These are phyloP conservation scores for Sarcodon aspratus DNA, from an alignment of 768 basidiomycete species.

Conservation along the genomic window DNA sequence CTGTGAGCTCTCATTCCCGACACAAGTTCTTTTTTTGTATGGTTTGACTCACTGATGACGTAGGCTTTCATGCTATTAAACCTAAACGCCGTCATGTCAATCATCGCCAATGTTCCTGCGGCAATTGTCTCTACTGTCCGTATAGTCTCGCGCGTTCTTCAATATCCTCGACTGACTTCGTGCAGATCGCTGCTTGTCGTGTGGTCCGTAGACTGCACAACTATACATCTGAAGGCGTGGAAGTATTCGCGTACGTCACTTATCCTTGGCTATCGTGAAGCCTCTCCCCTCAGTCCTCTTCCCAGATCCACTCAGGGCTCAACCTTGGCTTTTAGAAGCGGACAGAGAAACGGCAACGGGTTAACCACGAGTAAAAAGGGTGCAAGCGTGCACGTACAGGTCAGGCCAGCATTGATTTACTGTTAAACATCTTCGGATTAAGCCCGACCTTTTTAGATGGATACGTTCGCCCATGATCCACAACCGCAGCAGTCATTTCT, in stretches of 20 bases:
- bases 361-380: constrained; percentile 22
- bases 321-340: constrained; percentile 47
- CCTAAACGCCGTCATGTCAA: constrained; percentile 62
- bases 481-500: constrained; percentile 29
- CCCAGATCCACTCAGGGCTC: constrained; percentile 35
- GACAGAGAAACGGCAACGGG: constrained; percentile 12
- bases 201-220: constrained; percentile 57
- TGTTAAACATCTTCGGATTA: constrained; percentile 3
- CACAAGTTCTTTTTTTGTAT: constrained; percentile 2
- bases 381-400: constrained; percentile 54
- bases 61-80: constrained; percentile 55
- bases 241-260: constrained; percentile 38
- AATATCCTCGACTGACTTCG: background rate
- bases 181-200: constrained; percentile 53
- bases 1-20: constrained; percentile 12
- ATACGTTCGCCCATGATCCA: constrained; percentile 33
- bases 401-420: constrained; percentile 10
- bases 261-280: background rate
- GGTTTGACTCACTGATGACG: background rate
- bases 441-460: constrained; percentile 37
- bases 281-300: background rate
- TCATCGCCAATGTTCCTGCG: constrained; percentile 65
- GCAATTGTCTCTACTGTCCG: constrained; percentile 58
- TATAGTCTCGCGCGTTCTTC: background rate
- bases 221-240: constrained; percentile 36